Conservation (phyloP, 176 grass and related monocot species). For the Oryza officinalis region DNA sequence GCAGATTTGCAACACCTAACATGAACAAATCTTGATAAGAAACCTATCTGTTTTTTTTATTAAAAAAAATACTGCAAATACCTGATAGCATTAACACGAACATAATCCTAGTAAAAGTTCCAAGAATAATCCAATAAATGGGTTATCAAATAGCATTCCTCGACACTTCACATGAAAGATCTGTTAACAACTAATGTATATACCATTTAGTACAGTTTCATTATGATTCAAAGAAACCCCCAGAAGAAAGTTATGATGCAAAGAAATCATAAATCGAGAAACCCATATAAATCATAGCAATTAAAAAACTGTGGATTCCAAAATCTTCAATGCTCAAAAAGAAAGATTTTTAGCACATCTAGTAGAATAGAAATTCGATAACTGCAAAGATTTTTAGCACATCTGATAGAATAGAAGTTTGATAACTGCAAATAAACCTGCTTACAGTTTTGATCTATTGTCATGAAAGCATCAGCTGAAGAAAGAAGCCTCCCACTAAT, state of each 20-base stretch:
- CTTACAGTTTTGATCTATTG: slow-evolving; percentile 69
- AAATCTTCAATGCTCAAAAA: not conserved
- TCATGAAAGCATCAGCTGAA: slow-evolving; percentile 57
- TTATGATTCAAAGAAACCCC: not conserved
- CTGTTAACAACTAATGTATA: not conserved
- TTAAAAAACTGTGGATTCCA: not conserved
- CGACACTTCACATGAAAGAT: not conserved
- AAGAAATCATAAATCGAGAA: not conserved
- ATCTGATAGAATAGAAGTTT: slow-evolving; percentile 1
- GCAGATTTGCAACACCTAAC: slow-evolving; percentile 61
- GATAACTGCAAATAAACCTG: slow-evolving; percentile 21
- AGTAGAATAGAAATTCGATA: slow-evolving; percentile 2
- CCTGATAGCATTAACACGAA: slow-evolving; percentile 8
- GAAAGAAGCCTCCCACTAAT: slow-evolving; percentile 88
- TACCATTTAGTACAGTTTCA: not conserved
- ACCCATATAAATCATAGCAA: not conserved
- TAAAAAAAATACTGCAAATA: not conserved
- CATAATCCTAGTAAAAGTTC: not conserved
- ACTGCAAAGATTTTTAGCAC: slow-evolving; percentile 25
- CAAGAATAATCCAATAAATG: not conserved
- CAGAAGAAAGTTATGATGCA: not conserved
- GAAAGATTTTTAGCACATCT: not conserved
- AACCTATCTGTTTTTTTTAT: not conserved
- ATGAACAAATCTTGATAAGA: slow-evolving; percentile 33
- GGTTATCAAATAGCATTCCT: not conserved